phyloP scores from a whole-genome alignment of 2,329 filamentous ascomycete genomes.

The Parasarocladium wereldwijsianum region DNA sequence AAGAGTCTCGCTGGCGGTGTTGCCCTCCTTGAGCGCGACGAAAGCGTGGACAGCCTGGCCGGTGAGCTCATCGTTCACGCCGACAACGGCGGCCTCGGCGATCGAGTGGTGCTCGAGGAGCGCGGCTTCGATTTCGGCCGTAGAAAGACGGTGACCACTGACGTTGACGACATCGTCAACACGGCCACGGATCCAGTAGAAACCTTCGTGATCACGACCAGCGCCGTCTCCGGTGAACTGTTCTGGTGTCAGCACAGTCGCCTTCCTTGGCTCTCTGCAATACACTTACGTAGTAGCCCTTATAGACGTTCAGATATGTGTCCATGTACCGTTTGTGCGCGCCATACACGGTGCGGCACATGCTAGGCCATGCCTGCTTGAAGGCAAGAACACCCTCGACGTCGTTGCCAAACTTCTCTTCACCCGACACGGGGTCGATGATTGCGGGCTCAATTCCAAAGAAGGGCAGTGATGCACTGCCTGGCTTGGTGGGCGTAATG shows the following conservation, averaged over 20 bases:
- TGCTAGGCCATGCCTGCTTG: conserved; percentile 96
- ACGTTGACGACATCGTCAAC: conserved; percentile 99
- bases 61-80: conserved; percentile 82
- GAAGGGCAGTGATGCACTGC: conserved; percentile 90
- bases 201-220: conserved; percentile 90
- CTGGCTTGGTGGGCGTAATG: conserved; percentile 91
- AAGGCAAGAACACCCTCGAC: conserved; percentile 94
- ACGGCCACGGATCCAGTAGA: conserved; percentile 98
- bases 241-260: neutral
- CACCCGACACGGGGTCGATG: conserved; percentile 87
- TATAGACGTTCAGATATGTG: conserved; percentile 94
- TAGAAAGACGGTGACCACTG: conserved; percentile 87
- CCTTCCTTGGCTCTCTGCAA: no score
- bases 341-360: conserved; percentile 95
- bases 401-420: conserved; percentile 88
- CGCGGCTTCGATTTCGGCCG: conserved; percentile 93
- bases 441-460: conserved; percentile 97
- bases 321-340: conserved; percentile 98
- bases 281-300: conserved; percentile 81
- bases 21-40: conserved; percentile 77
- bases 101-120: conserved; percentile 83
- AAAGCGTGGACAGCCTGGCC: conserved; percentile 97
- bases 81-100: conserved; percentile 90
- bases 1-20: conserved; percentile 61
- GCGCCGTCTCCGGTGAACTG: conserved; percentile 89